Base-by-base conservation (phyloP, 495 filamentous ascomycete species). In the Penicillium ochrochloron region DNA sequence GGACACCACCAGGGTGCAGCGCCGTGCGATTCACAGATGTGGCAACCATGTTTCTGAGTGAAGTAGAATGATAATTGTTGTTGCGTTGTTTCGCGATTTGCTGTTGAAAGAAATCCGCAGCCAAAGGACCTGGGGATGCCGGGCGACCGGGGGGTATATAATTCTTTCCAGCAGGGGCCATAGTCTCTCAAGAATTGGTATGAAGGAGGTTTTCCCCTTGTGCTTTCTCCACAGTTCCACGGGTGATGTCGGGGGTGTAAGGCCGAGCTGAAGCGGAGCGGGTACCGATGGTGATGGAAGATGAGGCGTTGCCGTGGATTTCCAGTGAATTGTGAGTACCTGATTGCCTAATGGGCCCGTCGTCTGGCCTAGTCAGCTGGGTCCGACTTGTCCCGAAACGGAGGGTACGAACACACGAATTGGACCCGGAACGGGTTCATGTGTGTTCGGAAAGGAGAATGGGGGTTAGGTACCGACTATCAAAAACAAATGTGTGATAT, bases 1-100 rank as follows among this genome's bases (percentile, higher is more conserved):
- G 85, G 57, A 98, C 91, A 88, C 94, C 94, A 76, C 89, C 83
- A 63, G 94, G 94, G 85, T 97, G 90, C 73, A 96, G 86, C 65
- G 85, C 86, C 72, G 92, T 96, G 80, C 92, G 92, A 84, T 96
- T 96, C 67, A 96, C 93, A 70, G 84, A 88, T 69, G 84, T 85
- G 76, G 90, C 80, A 84, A 93, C 89, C 92, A 88, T 85, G 48
- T 69, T 84, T 74, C 73, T 78, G 72, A 85, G 78, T 58, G 81
- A 83, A 69, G 78, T 82, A 50, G 85, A 88, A 69, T 89, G 85
- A 75, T 85, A 90, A 69, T 90, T 88, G 76, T 81, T 85, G 63
- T 83, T 82, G 61, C 83, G 78, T 73, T 88, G 87, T 73, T 87
- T 88, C 63, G 79, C 75, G 65, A 86, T 70, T 69, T 86, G 84